A percentile compares a stretch with the other conserved stretches of the same genome.
Evolutionary conservation across 2,329 filamentous ascomycete species (phyloP).

Genomic region (Cyclaneusma minus): DNA sequence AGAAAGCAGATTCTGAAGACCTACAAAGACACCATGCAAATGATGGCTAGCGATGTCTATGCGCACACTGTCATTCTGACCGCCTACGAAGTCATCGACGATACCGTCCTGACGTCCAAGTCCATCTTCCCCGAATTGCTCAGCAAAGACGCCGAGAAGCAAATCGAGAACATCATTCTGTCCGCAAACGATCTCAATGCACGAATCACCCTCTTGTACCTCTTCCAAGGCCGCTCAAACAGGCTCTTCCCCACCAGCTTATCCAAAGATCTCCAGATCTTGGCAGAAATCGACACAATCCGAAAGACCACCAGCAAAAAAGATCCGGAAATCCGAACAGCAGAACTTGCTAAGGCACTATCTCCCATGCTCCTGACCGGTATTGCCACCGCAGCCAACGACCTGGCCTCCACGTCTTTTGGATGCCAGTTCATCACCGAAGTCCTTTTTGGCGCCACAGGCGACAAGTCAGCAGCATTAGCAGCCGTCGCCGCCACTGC

Average conservation of each 20-base stretch:
- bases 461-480: constrained; percentile 63
- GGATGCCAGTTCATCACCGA: constrained; percentile 80
- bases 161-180: constrained; percentile 47
- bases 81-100: constrained; percentile 83
- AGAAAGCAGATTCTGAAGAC: constrained; percentile 75
- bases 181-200: constrained; percentile 51
- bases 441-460: constrained; percentile 59
- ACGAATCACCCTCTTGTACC: constrained; percentile 59
- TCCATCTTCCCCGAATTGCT: constrained; percentile 77
- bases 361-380: constrained; percentile 62
- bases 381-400: constrained; percentile 50
- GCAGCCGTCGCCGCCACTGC: constrained; percentile 51
- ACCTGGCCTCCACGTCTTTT: constrained; percentile 60
- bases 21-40: constrained; percentile 78
- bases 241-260: constrained; percentile 46
- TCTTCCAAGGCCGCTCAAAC: constrained; percentile 54
- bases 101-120: constrained; percentile 79
- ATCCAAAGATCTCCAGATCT: constrained; percentile 49
- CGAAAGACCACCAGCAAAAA: constrained; percentile 85
- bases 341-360: constrained; percentile 60
- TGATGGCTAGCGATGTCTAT: constrained; percentile 67
- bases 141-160: constrained; percentile 49
- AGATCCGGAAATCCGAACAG: constrained; percentile 57
- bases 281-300: constrained; percentile 65
- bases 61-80: constrained; percentile 72